Conservation (phyloP, 495 filamentous ascomycete genomes). For the Neurospora pannonica region DNA sequence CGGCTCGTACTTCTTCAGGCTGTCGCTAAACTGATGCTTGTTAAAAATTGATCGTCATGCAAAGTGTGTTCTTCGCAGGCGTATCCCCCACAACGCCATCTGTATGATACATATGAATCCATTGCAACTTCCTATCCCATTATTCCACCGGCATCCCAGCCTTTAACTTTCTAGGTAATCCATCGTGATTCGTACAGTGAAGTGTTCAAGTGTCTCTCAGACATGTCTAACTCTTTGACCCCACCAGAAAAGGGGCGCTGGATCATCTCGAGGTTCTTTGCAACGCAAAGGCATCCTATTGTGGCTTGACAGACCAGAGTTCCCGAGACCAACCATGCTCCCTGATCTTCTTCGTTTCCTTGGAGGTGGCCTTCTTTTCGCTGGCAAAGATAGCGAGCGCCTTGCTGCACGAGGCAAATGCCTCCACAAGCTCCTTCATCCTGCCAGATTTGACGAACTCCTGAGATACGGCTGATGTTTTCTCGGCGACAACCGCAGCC, state of each 20-base stretch:
- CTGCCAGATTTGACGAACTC: constrained; percentile 55
- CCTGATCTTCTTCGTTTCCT: constrained; percentile 43
- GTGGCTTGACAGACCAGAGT: constrained; percentile 26
- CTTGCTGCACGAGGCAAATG: constrained; percentile 63
- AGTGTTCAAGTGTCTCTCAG: not conserved
- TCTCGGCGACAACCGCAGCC: constrained; percentile 55
- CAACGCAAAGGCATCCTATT: not conserved
- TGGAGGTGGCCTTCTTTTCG: constrained; percentile 32
- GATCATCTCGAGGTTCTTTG: not conserved
- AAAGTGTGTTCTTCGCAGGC: not conserved
- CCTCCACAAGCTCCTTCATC: constrained; percentile 70
- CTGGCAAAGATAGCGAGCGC: constrained; percentile 57
- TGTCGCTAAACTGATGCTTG: not conserved
- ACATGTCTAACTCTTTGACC: not conserved
- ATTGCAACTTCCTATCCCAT: not conserved
- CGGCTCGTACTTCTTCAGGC: not conserved
- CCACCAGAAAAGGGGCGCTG: not conserved
- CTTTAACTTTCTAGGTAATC: not conserved
- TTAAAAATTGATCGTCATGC: not conserved
- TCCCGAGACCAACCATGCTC: constrained; percentile 43
- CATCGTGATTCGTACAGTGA: not conserved
- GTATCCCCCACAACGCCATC: not conserved
- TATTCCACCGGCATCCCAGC: not conserved
- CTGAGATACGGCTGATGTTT: constrained; percentile 53
- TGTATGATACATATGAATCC: not conserved